A percentile compares a stretch with the other conserved stretches of the same genome.
These are phyloP conservation scores for Coprinellus aureogranulatus DNA, from an alignment of 768 basidiomycete species.

Conservation along the genomic window DNA sequence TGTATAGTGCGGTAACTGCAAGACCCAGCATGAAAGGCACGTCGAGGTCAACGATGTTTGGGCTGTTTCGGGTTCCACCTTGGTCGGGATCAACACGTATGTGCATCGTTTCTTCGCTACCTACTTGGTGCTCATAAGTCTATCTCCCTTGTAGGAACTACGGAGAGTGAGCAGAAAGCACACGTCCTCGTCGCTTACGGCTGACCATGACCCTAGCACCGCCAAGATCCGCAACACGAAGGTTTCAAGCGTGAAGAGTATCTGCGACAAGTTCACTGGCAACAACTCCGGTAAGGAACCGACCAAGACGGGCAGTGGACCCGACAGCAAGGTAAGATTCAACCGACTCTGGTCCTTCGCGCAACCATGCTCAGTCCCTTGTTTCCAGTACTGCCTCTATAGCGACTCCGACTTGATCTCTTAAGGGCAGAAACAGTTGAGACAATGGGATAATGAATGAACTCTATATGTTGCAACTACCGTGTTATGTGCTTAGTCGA, in stretches of 20 bases:
- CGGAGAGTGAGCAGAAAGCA: constrained; percentile 39
- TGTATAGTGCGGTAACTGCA: constrained; percentile 33
- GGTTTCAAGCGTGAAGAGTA: constrained; percentile 27
- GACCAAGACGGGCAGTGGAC: constrained; percentile 25
- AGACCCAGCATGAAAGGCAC: constrained; percentile 26
- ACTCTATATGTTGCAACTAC: too few relatives aligned
- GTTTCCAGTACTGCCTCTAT: background rate
- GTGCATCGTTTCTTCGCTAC: constrained; percentile 3
- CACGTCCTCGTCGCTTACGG: too few relatives aligned
- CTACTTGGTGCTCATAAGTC: background rate
- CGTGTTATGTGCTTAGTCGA: too few relatives aligned
- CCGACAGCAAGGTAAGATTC: constrained; percentile 30
- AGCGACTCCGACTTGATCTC: background rate
- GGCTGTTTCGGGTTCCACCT: constrained; percentile 29
- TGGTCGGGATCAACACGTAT: constrained; percentile 34
- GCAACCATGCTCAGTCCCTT: too few relatives aligned
- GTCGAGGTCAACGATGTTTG: constrained; percentile 33
- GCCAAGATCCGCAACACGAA: constrained; percentile 32
- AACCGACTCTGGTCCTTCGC: background rate
- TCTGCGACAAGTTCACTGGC: constrained; percentile 31
- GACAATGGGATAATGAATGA: too few relatives aligned
- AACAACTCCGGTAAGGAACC: constrained; percentile 32
- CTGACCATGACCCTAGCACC: constrained; percentile 18
- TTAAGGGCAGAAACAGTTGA: too few relatives aligned
- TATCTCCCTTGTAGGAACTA: constrained; percentile 29